Base-by-base conservation (phyloP, 257 asterid species). In the Solanum pinnatisectum region DNA sequence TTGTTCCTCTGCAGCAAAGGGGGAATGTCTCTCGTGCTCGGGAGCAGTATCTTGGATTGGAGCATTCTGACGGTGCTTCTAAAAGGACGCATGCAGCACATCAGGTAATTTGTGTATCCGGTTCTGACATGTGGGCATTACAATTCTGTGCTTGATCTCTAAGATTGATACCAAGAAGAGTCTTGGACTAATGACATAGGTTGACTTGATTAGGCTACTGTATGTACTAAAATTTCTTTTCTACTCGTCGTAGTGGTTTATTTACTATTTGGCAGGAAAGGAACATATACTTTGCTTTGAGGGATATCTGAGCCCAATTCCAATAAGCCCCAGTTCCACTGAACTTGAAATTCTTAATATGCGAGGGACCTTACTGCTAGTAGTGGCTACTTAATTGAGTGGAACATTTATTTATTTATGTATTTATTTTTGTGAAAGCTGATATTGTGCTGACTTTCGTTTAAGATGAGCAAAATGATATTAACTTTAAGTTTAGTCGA, bases 11-110 rank as follows among this genome's bases (percentile, higher is more conserved):
- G 37, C 92, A 92, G 96, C 87, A 87, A 88, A 91, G 90, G 63
- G 92, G 23, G 63, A 52, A 91, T 71, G 73, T 84, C 82, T 84
- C 74, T 86, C 89, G 88, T 88, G 91, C 91, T 86, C 90, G 93
- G 94, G 96, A 92, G 90, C 95, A 91, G 90, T 92, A 92, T 90
- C 94, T 94, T 76, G 96, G 96, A 81, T 87, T 94, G 90, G 94
- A 94, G 90, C 96, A 94, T 89, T 60, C 89, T 42, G 94, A 91
- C 68, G 87, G 87, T 87, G 74, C 93, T 84, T 92, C 94, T 56
- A 93, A 91, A 87, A 91, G 92, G 84, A 81, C 93, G 70, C 90
- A 88, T 83, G 84, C 91, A 40, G 90, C 91, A 68, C 90, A 87
- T 89, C 94, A 94, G 95, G 95, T 92, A 91, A 46, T 85, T 40